phyloP scores from a whole-genome alignment of 2,329 filamentous ascomycete genomes.

The Sarocladium oryzae region DNA sequence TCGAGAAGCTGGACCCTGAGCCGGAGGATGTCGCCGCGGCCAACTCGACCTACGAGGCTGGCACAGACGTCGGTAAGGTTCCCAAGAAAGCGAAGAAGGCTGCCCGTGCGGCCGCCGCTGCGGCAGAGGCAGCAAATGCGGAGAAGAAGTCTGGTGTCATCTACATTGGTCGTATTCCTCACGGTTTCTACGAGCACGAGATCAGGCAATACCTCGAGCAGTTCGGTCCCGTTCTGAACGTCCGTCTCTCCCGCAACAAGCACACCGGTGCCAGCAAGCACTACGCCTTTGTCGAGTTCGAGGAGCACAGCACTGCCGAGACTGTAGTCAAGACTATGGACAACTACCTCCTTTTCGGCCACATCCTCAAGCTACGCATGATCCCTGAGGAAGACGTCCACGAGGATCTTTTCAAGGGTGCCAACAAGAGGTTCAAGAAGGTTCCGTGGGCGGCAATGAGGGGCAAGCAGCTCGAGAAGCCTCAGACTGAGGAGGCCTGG shows the following conservation, averaged over 20 bases:
- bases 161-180: slow-evolving; percentile 85
- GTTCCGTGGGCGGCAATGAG: slow-evolving; percentile 85
- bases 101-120: slow-evolving; percentile 21
- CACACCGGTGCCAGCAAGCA: slow-evolving; percentile 88
- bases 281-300: slow-evolving; percentile 91
- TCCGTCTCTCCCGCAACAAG: slow-evolving; percentile 86
- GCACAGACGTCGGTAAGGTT: slow-evolving; percentile 44
- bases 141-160: slow-evolving; percentile 59
- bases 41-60: slow-evolving; percentile 34
- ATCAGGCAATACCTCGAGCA: slow-evolving; percentile 92
- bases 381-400: slow-evolving; percentile 74
- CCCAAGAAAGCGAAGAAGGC: slow-evolving; percentile 42
- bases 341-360: slow-evolving; percentile 92
- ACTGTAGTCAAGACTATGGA: slow-evolving; percentile 96
- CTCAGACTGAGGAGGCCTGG: slow-evolving; percentile 72
- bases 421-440: slow-evolving; percentile 82
- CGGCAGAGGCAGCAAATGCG: slow-evolving; percentile 12
- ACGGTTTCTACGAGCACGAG: slow-evolving; percentile 94
- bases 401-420: slow-evolving; percentile 78
- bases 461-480: slow-evolving; percentile 65
- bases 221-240: slow-evolving; percentile 72
- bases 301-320: slow-evolving; percentile 68
- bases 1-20: slow-evolving; percentile 37
- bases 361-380: slow-evolving; percentile 82
- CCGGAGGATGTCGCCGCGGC: slow-evolving; percentile 31